Conservation (phyloP, 768 basidiomycete species). For the Brasilioporus rufonigricans region DNA sequence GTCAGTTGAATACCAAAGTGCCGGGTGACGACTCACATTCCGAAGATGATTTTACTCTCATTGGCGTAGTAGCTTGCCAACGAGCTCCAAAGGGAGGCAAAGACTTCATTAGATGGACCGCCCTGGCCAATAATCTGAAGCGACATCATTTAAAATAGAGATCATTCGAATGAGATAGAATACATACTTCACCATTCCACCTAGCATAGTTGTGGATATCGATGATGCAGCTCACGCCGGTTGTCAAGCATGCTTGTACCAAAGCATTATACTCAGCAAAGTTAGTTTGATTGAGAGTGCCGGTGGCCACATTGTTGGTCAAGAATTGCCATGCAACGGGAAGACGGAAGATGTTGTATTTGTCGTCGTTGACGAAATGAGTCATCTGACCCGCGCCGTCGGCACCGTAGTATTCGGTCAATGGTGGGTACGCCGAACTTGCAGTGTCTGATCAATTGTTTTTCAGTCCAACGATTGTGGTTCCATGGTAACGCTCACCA, state of each 20-base stretch:
- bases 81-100: conserved; percentile 12
- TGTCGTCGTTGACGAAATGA: conserved; percentile 53
- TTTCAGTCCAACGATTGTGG: background rate
- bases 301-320: conserved; percentile 37
- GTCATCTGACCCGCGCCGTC: conserved; percentile 47
- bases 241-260: conserved; percentile 10
- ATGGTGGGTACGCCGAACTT: conserved; percentile 7
- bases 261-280: conserved; percentile 8
- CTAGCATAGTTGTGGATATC: conserved; percentile 17
- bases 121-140: conserved; percentile 15
- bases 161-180: background rate
- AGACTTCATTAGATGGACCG: conserved; percentile 8
- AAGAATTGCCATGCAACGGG: conserved; percentile 59
- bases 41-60: conserved; percentile 6
- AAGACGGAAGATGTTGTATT: conserved; percentile 54
- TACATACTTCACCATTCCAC: conserved; percentile 6
- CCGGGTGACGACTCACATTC: background rate
- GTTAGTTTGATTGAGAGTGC: conserved; percentile 30
- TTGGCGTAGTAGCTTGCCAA: conserved; percentile 3
- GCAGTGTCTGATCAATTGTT: background rate
- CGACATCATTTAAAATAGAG: background rate
- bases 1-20: background rate
- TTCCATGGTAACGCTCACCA: background rate
- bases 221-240: conserved; percentile 9
- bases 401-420: conserved; percentile 5